Percentiles rank a stretch among this genome's conserved stretches.
Conservation (phyloP, 306 rosid genomes). For the Sophora flavescens region DNA sequence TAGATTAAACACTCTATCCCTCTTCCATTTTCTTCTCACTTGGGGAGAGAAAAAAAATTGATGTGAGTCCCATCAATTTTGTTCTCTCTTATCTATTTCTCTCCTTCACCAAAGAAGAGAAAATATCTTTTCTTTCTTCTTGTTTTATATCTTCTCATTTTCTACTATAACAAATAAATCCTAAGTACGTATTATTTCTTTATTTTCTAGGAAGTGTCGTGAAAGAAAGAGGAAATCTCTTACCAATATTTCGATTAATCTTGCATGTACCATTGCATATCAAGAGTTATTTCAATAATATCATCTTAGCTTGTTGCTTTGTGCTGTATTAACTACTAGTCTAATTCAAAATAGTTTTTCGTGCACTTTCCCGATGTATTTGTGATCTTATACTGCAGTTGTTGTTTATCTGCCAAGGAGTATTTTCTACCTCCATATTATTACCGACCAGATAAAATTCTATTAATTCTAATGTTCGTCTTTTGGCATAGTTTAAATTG, state of each 20-base stretch:
- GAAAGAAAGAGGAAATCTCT: slow-evolving; percentile 6
- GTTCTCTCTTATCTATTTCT: too few relatives aligned
- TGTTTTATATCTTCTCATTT: too few relatives aligned
- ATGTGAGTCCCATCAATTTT: too few relatives aligned
- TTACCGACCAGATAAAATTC: background rate
- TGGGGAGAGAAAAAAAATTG: too few relatives aligned
- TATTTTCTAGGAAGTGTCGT: slow-evolving; percentile 27
- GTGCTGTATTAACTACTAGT: background rate
- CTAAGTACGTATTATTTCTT: background rate
- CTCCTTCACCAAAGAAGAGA: too few relatives aligned
- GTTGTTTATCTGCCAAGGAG: background rate
- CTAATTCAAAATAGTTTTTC: background rate
- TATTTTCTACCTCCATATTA: slow-evolving; percentile 5
- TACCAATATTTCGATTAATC: background rate
- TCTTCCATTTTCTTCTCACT: too few relatives aligned
- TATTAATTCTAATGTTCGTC: background rate
- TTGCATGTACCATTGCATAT: background rate
- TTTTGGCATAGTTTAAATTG: slow-evolving; percentile 23
- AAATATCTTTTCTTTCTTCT: too few relatives aligned
- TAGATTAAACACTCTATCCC: too few relatives aligned
- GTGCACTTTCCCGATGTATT: background rate
- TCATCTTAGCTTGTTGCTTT: slow-evolving; percentile 18
- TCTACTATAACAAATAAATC: too few relatives aligned
- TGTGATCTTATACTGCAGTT: background rate
- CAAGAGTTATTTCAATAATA: background rate